phyloP scores from a whole-genome alignment of 148 eudicot species.

The Persicaria maculosa region DNA sequence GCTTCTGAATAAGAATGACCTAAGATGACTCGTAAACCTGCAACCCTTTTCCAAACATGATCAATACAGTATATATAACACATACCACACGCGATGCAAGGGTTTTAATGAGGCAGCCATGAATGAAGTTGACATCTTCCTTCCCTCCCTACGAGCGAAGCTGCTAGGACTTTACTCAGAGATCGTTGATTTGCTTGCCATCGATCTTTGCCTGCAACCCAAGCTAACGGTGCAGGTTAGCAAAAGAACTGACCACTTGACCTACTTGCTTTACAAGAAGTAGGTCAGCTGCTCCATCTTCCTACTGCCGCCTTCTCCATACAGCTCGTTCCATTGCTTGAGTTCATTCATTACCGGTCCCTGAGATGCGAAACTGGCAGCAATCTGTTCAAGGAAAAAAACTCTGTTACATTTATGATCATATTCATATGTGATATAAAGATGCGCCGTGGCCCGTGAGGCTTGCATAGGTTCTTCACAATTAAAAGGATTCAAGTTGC shows the following conservation, averaged over 20 bases:
- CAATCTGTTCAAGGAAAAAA: too few species aligned
- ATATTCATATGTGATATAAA: too few species aligned
- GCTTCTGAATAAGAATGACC: constrained; percentile 6
- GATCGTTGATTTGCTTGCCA: background rate
- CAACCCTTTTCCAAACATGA: background rate
- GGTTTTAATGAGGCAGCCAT: background rate
- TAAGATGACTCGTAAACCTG: background rate
- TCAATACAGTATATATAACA: background rate
- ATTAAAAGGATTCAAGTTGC: background rate
- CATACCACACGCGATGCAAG: background rate
- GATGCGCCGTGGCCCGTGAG: too few species aligned
- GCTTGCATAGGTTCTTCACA: too few species aligned
- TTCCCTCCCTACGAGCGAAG: background rate
- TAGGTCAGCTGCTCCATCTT: constrained; percentile 82
- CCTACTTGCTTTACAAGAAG: constrained; percentile 58
- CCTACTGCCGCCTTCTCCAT: constrained; percentile 91
- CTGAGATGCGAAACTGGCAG: too few species aligned
- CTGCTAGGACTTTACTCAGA: too few species aligned
- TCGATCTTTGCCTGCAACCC: background rate
- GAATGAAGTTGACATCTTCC: background rate
- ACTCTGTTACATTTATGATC: too few species aligned
- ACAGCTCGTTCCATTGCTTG: too few species aligned
- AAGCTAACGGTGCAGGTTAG: background rate
- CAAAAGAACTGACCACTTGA: too few species aligned
- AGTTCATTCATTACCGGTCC: too few species aligned